phyloP scores from a whole-genome alignment of 176 grass and related monocot species.

The Eleusine indica region DNA sequence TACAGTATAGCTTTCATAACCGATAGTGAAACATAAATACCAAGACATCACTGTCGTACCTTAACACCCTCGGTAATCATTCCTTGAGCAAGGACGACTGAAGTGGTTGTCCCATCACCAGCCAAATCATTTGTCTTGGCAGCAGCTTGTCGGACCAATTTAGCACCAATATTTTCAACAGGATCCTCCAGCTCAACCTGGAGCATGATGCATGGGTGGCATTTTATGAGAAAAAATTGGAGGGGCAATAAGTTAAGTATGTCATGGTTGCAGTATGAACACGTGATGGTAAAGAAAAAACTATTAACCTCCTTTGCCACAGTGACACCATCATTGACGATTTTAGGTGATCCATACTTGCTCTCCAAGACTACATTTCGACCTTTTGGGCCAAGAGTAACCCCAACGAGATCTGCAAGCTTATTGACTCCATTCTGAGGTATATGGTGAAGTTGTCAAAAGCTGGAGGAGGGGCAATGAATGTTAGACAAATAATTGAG shows the following conservation, averaged over 20 bases:
- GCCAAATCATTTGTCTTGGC: conserved; percentile 71
- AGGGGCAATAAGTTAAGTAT: background rate
- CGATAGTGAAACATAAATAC: background rate
- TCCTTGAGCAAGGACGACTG: conserved; percentile 64
- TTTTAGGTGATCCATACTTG: conserved; percentile 74
- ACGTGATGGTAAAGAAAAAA: background rate
- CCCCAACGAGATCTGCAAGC: conserved; percentile 75
- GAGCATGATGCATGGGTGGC: conserved; percentile 35
- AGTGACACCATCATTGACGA: conserved; percentile 59
- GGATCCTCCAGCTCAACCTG: conserved; percentile 89
- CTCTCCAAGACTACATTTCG: conserved; percentile 68
- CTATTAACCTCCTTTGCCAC: conserved; percentile 45
- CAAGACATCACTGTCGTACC: conserved; percentile 19
- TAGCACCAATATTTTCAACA: conserved; percentile 93
- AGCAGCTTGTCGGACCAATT: conserved; percentile 82
- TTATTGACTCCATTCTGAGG: conserved; percentile 71
- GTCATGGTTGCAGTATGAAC: background rate
- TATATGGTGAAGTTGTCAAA: background rate
- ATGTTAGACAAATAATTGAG: background rate
- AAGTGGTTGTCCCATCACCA: conserved; percentile 68
- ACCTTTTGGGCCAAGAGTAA: conserved; percentile 74
- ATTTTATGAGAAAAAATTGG: background rate
- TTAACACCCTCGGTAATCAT: conserved; percentile 70
- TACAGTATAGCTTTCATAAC: background rate
- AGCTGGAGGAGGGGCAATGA: background rate